phyloP scores from a whole-genome alignment of 1,284 basidiomycete genomes.

The Athelia psychrophila region DNA sequence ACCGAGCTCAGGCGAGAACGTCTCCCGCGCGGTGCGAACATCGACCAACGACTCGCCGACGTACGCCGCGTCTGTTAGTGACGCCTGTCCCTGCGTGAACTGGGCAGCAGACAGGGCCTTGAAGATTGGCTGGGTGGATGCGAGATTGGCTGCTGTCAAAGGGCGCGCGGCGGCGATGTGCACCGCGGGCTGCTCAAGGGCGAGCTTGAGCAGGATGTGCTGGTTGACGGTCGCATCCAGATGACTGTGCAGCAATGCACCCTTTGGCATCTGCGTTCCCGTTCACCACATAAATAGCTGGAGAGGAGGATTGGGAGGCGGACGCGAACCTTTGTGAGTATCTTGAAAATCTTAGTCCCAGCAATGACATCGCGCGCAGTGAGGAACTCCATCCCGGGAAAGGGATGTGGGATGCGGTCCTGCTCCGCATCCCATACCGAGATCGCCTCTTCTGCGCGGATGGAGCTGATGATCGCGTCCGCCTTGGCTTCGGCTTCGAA shows the following conservation, averaged over 20 bases:
- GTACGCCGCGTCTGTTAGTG: conserved; percentile 47
- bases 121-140: conserved; percentile 48
- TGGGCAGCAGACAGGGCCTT: conserved; percentile 35
- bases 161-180: conserved; percentile 47
- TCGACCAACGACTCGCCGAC: conserved; percentile 48
- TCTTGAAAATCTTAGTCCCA: conserved; percentile 55
- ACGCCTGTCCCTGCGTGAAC: conserved; percentile 24
- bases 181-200: conserved; percentile 54
- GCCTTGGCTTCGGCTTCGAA: conserved; percentile 46
- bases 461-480: conserved; percentile 49
- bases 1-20: conserved; percentile 48
- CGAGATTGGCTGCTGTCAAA: conserved; percentile 36
- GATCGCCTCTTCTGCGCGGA: conserved; percentile 52
- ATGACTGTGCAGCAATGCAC: conserved; percentile 68
- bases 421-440: conserved; percentile 57
- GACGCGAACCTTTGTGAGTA: conserved; percentile 59
- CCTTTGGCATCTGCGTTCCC: conserved; percentile 66
- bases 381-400: conserved; percentile 76
- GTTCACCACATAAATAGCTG: conserved; percentile 2
- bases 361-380: conserved; percentile 59
- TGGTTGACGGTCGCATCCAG: conserved; percentile 67
- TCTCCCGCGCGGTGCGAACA: conserved; percentile 47
- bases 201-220: conserved; percentile 46
- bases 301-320: conserved; percentile 2
- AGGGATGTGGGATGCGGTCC: conserved; percentile 53